Evolutionary conservation across 208 protist genomes (phyloP), one percentile per base, ranked within the genome.

Genomic region (Angomonas ambiguus): DNA sequence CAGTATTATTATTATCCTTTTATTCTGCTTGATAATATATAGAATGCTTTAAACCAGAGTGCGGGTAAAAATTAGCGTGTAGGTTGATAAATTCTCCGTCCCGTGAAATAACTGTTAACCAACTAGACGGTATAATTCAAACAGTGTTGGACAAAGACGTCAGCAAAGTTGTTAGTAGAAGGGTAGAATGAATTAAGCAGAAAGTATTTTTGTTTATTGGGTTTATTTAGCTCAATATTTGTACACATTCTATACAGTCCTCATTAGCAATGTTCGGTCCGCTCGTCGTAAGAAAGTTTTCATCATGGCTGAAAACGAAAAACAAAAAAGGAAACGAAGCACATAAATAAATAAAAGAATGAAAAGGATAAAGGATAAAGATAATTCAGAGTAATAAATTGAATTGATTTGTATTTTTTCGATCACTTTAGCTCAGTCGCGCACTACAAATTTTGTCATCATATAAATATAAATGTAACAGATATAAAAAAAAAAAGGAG

Each of bases 391-490:
- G 22, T 13, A 61, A 2, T 48, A 42, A 28, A 28, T 32, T 30
- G 28, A 35, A 35, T 59, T n/a, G 25, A 59, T 59, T 59, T 59
- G 53, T 59, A 59, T 59, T 59, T 59, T 59, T 28, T 59, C 53
- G 28, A 66, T 53, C 61, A 53, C 42, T 8, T 41, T 8, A 16
- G 2, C 25, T 56, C 45, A 57, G 38, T 55, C 61, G 59, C 59
- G 59, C 49, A 67, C 62, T 58, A 67, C 62, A 67, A 58, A 22
- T 28, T 67, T 67, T 42, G 49, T 67, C 51, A 67, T 58, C 48
- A 55, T 24, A 22, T 13, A 57, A 33, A 6, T 35, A 38, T 35
- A 65, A 8, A 38, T 13, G 30, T 2, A 53, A 20, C 31, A 10
- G 30, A n/a, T 25, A 13, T 13, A 10, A 66, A 51, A 57, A 51